These are phyloP conservation scores for Strigomonas galati DNA, from an alignment of 208 protist genomes.

Conservation along the genomic window DNA sequence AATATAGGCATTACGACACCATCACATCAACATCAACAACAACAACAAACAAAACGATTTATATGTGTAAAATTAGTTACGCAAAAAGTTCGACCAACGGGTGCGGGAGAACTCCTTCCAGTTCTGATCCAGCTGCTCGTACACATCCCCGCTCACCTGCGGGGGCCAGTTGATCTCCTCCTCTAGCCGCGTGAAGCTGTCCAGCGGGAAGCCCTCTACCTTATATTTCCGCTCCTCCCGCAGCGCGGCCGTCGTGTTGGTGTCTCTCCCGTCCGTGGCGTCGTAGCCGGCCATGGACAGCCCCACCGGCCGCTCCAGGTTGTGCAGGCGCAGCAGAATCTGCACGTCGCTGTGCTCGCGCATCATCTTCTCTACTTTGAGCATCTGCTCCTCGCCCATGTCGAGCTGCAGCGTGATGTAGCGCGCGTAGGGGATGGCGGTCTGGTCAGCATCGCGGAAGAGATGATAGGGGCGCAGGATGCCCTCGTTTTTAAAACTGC, in stretches of 20 bases:
- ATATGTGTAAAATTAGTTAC: constrained; percentile 31
- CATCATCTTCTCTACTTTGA: constrained; percentile 72
- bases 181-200: constrained; percentile 82
- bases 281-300: constrained; percentile 14
- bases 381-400: constrained; percentile 81
- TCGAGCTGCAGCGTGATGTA: constrained; percentile 86
- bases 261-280: constrained; percentile 6
- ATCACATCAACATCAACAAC: neutral
- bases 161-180: constrained; percentile 91
- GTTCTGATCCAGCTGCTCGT: constrained; percentile 89
- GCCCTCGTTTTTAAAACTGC: constrained; percentile 83
- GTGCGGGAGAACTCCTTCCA: constrained; percentile 93
- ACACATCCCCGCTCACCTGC: constrained; percentile 81
- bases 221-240: too few relatives aligned
- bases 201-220: constrained; percentile 67
- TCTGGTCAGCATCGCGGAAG: constrained; percentile 80
- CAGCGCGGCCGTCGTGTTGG: constrained; percentile 22
- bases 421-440: constrained; percentile 70
- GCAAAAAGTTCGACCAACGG: constrained; percentile 84
- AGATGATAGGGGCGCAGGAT: constrained; percentile 83
- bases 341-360: constrained; percentile 82
- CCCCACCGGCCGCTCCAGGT: constrained; percentile 64
- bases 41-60: neutral
- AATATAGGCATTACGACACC: neutral
- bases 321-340: constrained; percentile 67